phyloP scores from a whole-genome alignment of 768 basidiomycete species.

The Mrakia hoshinonis region DNA sequence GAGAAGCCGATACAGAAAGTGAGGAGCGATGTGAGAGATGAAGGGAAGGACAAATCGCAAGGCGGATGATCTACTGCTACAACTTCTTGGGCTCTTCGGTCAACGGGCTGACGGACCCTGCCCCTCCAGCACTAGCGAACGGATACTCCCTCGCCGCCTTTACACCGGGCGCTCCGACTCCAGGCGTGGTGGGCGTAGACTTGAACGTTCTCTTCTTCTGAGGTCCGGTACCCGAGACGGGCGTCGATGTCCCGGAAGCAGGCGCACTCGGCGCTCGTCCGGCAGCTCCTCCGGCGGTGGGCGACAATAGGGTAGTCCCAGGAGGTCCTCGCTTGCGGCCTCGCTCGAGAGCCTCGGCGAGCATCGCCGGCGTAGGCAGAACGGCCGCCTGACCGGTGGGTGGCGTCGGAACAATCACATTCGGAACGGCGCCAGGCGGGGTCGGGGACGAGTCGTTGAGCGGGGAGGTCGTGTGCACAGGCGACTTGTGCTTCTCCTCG shows the following conservation, averaged over 20 bases:
- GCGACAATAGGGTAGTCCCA: background rate
- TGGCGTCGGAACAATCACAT: background rate
- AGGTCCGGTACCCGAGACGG: background rate
- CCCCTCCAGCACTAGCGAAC: background rate
- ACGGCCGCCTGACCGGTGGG: background rate
- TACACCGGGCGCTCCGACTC: background rate
- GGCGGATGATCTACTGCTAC: background rate
- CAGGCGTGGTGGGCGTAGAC: constrained; percentile 6
- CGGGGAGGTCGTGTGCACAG: background rate
- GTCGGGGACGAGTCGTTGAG: background rate
- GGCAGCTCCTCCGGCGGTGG: background rate
- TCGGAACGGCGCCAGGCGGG: background rate
- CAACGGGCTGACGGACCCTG: background rate
- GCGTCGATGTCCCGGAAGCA: background rate
- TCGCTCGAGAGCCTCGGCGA: constrained; percentile 21
- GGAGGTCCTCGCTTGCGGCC: constrained; percentile 9
- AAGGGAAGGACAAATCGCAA: too few species aligned
- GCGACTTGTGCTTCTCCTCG: background rate
- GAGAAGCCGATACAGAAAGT: background rate
- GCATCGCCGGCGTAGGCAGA: background rate
- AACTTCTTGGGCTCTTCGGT: constrained; percentile 15
- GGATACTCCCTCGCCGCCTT: background rate
- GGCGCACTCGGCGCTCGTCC: constrained; percentile 3
- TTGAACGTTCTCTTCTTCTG: constrained; percentile 24
- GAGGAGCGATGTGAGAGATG: too few species aligned